These are phyloP conservation scores for Cymbidium sinense DNA, from an alignment of 106 monocot species.

Conservation along the genomic window DNA sequence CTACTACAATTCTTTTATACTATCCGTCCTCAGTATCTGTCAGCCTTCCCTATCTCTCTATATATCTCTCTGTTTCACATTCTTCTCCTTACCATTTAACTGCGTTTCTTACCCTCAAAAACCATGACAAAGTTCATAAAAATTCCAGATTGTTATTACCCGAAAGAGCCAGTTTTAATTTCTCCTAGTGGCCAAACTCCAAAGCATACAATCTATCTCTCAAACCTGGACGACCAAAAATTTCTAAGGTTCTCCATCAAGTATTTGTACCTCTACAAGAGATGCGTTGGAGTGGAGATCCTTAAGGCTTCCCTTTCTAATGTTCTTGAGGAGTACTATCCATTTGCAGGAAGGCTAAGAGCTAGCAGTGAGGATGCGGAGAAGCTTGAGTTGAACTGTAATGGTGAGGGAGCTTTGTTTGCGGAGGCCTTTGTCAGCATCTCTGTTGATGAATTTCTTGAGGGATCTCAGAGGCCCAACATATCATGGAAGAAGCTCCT, in stretches of 20 bases:
- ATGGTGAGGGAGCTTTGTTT: slow-evolving; percentile 71
- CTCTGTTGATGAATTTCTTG: slow-evolving; percentile 48
- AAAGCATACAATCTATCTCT: slow-evolving; percentile 60
- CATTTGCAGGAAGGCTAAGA: slow-evolving; percentile 71
- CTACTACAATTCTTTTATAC: too few species aligned
- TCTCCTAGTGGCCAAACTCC: slow-evolving; percentile 37
- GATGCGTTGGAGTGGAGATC: slow-evolving; percentile 15
- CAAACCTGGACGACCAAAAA: slow-evolving; percentile 83
- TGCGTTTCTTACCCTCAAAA: too few species aligned
- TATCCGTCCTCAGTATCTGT: too few species aligned
- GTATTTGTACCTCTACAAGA: slow-evolving; percentile 64
- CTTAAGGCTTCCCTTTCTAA: slow-evolving; percentile 46
- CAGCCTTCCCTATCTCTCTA: too few species aligned
- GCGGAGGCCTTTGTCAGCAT: slow-evolving; percentile 44
- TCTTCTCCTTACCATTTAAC: too few species aligned
- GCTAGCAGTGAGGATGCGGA: slow-evolving; percentile 22
- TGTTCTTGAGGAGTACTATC: slow-evolving; percentile 65
- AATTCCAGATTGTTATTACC: slow-evolving; percentile 62
- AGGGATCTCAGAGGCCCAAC: slow-evolving; percentile 40
- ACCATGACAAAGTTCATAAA: slow-evolving; percentile 40
- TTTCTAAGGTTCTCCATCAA: slow-evolving; percentile 87
- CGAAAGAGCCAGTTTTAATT: slow-evolving; percentile 32
- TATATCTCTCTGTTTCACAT: too few species aligned
- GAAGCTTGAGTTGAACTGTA: slow-evolving; percentile 83
- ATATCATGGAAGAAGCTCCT: slow-evolving; percentile 89